Conservation (phyloP, 371 early-diverging fungal genomes). For the Massospora cicadina region DNA sequence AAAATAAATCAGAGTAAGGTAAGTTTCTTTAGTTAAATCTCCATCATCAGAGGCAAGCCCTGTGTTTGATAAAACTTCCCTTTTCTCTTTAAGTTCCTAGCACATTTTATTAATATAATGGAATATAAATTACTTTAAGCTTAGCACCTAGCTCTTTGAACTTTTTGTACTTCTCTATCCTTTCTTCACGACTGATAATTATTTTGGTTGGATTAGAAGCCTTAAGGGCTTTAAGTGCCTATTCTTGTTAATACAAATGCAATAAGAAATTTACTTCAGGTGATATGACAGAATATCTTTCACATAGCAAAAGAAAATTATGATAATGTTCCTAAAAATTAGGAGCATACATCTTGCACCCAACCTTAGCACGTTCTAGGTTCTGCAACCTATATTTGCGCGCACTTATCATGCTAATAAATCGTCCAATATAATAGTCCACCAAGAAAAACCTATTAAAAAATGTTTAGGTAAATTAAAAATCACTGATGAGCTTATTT, state of each 20-base stretch:
- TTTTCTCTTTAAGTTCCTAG: conserved; percentile 16
- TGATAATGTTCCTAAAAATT: conserved; percentile 3
- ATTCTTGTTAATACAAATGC: conserved; percentile 12
- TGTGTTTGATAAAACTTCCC: conserved; percentile 16
- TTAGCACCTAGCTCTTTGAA: conserved; percentile 41
- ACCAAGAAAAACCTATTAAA: conserved; percentile 45
- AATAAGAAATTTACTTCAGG: conserved; percentile 16
- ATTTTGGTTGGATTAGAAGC: conserved; percentile 14
- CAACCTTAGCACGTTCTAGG: conserved; percentile 31
- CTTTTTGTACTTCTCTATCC: conserved; percentile 57
- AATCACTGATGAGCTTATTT: neutral
- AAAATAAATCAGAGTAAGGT: conserved; percentile 35
- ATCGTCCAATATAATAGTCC: conserved; percentile 57
- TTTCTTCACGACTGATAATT: conserved; percentile 33
- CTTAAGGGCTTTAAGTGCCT: conserved; percentile 16
- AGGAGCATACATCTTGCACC: neutral
- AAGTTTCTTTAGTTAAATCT: conserved; percentile 44
- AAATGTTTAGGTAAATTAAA: too few species aligned
- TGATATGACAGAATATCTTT: conserved; percentile 17
- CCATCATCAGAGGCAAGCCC: conserved; percentile 31
- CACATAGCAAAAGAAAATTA: conserved; percentile 11
- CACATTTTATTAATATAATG: conserved; percentile 5
- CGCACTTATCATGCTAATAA: conserved; percentile 28
- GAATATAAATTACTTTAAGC: conserved; percentile 21
- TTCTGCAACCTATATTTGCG: conserved; percentile 24